phyloP scores from a whole-genome alignment of 768 basidiomycete genomes.

The Xerocomellus amylosporus region DNA sequence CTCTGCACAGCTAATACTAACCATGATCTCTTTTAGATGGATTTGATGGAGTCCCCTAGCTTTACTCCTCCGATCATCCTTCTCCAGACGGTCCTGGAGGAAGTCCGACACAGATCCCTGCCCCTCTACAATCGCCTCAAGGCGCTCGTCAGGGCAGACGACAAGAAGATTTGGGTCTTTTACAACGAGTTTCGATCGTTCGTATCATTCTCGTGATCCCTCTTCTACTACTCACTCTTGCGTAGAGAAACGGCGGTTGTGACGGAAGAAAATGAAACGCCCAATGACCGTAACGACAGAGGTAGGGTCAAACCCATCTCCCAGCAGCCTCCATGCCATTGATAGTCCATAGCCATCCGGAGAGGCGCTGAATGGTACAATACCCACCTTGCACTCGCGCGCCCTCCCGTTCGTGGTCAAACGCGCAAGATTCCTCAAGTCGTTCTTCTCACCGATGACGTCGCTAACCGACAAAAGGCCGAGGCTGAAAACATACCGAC shows the following conservation, averaged over 20 bases:
- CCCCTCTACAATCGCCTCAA: slow-evolving; percentile 93
- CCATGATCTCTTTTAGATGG: slow-evolving; percentile 61
- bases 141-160: slow-evolving; percentile 78
- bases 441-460: slow-evolving; percentile 88
- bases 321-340: not conserved
- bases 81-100: slow-evolving; percentile 93
- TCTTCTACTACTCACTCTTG: not conserved
- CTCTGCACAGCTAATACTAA: not conserved
- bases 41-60: slow-evolving; percentile 76
- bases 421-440: slow-evolving; percentile 52
- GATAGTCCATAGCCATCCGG: slow-evolving; percentile 68
- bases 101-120: slow-evolving; percentile 91
- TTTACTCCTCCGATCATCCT: slow-evolving; percentile 82
- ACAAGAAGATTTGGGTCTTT: slow-evolving; percentile 80
- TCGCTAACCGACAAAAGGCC: slow-evolving; percentile 76
- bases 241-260: slow-evolving; percentile 76
- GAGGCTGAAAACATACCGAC: slow-evolving; percentile 57
- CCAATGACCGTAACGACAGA: slow-evolving; percentile 95
- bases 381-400: slow-evolving; percentile 57
- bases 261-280: slow-evolving; percentile 73
- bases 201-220: slow-evolving; percentile 27
- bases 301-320: slow-evolving; percentile 40
- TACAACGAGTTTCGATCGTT: slow-evolving; percentile 86
- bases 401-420: slow-evolving; percentile 52
- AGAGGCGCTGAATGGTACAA: slow-evolving; percentile 87